Conservation (phyloP, 129 eudicot genomes). For the Heracleum sosnowskyi region DNA sequence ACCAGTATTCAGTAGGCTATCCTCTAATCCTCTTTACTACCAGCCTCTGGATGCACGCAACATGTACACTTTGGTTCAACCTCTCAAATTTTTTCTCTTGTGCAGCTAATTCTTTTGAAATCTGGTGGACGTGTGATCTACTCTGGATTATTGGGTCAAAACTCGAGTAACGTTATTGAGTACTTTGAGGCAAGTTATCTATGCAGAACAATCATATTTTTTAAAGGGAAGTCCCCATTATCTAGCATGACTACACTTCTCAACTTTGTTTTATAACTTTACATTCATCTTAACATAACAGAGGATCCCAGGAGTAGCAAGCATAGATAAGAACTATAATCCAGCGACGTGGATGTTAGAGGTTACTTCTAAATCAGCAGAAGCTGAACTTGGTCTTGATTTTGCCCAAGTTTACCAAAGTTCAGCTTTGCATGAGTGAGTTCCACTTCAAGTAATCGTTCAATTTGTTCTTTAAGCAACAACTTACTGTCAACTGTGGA, state of each 20-base stretch:
- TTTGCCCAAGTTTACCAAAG: conserved; percentile 50
- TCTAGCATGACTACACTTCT: neutral
- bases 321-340: conserved; percentile 54
- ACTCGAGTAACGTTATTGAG: conserved; percentile 18
- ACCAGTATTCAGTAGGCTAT: neutral
- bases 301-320: conserved; percentile 64
- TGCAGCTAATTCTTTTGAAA: conserved; percentile 30
- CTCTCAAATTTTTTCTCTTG: neutral
- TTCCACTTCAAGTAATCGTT: conserved; percentile 9
- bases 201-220: neutral
- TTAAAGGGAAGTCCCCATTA: neutral
- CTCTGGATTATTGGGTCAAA: conserved; percentile 26
- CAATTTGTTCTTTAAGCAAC: neutral
- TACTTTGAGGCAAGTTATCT: conserved; percentile 23
- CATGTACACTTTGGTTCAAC: neutral
- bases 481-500: neutral
- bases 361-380: conserved; percentile 63
- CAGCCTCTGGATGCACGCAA: neutral
- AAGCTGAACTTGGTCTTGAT: conserved; percentile 60
- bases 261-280: neutral
- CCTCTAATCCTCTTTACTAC: neutral
- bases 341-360: conserved; percentile 98
- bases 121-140: conserved; percentile 26
- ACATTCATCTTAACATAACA: conserved; percentile 8
- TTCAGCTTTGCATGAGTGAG: conserved; percentile 55